Percentiles rank a stretch among this genome's conserved stretches.
phyloP scores from a whole-genome alignment of 139 green algal genomes.

The Chloropicon primus region DNA sequence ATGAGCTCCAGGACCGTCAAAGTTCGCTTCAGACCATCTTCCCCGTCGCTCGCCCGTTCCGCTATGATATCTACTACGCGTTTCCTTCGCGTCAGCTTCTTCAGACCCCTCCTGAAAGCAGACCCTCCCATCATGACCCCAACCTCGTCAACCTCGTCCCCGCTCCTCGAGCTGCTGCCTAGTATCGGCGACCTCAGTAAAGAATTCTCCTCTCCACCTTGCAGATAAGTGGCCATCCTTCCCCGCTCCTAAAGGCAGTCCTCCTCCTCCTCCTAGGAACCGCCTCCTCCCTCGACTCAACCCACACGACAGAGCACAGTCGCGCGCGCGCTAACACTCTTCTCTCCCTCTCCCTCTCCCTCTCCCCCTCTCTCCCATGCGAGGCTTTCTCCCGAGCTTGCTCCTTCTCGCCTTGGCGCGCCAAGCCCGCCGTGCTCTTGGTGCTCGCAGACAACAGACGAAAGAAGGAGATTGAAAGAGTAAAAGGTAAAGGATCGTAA shows the following conservation, averaged over 20 bases:
- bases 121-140: neutral
- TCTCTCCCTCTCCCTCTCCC: too few relatives aligned
- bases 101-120: neutral
- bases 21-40: neutral
- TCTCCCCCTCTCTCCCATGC: too few relatives aligned
- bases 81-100: neutral
- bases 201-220: neutral
- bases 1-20: neutral
- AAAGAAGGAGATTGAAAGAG: too few relatives aligned
- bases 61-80: neutral
- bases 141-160: neutral
- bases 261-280: neutral
- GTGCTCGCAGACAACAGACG: too few relatives aligned
- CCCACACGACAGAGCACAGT: too few relatives aligned
- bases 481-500: too few relatives aligned
- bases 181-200: neutral
- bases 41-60: neutral
- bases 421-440: too few relatives aligned
- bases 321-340: too few relatives aligned
- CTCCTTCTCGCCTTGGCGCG: too few relatives aligned
- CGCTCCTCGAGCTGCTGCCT: neutral
- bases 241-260: neutral
- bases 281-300: too few relatives aligned
- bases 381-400: too few relatives aligned
- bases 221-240: too few relatives aligned